Evolutionary conservation across 192 early-diverging fungal genomes (phyloP), one percentile per base, ranked within the genome.

Genomic region (Coemansia sp.): DNA sequence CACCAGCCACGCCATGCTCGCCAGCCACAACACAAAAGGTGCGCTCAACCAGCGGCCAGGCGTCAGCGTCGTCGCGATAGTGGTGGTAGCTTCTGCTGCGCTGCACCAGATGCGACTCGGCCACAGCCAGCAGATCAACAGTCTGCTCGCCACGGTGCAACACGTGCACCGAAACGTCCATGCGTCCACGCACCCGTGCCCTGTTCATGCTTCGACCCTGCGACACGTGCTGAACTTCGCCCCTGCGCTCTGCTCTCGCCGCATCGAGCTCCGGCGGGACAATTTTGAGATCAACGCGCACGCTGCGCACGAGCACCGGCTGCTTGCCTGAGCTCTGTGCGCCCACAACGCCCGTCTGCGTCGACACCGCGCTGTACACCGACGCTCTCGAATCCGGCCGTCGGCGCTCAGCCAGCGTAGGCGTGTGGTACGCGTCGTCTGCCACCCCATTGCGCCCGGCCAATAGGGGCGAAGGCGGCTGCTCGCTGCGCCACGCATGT

Each of bases 121-220:
- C 61, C 18, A 63, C 54, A 7, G 38, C 23, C 15, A 63, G 61
- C 61, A 63, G 24, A 21, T 63, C 61, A 18, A 63, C 38, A 22
- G 44, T 17, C 46, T 63, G 61, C 45, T 63, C 61, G 46, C 61
- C 61, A 13, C 38, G 30, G 34, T 63, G 61, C 43, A 63, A 30
- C 15, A 63, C 54, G 18, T 55, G 38, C 34, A 55, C 53, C 21
- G 34, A 40, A 4, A 55, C 61, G 37, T 63, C 61, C 61, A 63
- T 55, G 37, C 61, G 61, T 38, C 55, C 61, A 7, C 61, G 52
- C 44, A 63, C 53, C 8, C 61, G 61, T 12, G 61, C 50, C 14
- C 18, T 44, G 23, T 5, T 54, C 30, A 40, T 53, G 59, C 25
- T 51, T 39, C 52, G 9, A 39, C 18, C 15, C 9, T 15, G 17